Base-by-base conservation (phyloP, 2,329 filamentous ascomycete genomes). In the Nannizziopsis barbatae region DNA sequence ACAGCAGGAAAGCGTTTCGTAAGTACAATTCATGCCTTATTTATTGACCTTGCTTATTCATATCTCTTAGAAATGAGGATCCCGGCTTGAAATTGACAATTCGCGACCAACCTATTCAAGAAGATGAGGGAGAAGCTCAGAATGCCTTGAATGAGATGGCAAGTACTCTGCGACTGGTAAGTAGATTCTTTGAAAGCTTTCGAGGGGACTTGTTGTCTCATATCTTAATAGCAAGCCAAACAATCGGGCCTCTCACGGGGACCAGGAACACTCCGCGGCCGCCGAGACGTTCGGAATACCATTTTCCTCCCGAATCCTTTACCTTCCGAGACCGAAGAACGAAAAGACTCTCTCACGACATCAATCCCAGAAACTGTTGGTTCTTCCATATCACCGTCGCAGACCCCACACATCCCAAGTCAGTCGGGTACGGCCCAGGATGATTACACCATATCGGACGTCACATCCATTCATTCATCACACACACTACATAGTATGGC, bases 261-360 rank as follows among this genome's bases (percentile, higher is more conserved):
- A 58, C 71, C 77, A 11, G 83, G 85, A 40, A 95, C 88, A 11
- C 72, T 94, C 12, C 79, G 92, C 56, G 92, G 92, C 45, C 83
- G 92, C 52, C 79, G 92, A 61, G 90, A 96, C 63, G 86, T 93
- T 53, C 80, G 90, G 51, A 94, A 94, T 65, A 95, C 89, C 1
- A 81, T 95, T 47, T 90, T 92, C 60, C 75, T 89, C 54, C 83
- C 86, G 36, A 67, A 67, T 36, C 58, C 67, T 9, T 57, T 58
- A 12, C 57, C 64, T 9, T 63, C 65, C 33, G 66, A 69, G 47
- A 56, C 56, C 50, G 62, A 66, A 50, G 17, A 51, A 65, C 41
- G 63, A 62, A 45, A 61, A 61, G 54, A 64, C 60, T 47, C 55
- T 54, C 44, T 59, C 38, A 53, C 56, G 12, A 53, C 54, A 17